These are phyloP conservation scores for Oxalis stricta DNA, from an alignment of 441 rosid species.

Conservation along the genomic window DNA sequence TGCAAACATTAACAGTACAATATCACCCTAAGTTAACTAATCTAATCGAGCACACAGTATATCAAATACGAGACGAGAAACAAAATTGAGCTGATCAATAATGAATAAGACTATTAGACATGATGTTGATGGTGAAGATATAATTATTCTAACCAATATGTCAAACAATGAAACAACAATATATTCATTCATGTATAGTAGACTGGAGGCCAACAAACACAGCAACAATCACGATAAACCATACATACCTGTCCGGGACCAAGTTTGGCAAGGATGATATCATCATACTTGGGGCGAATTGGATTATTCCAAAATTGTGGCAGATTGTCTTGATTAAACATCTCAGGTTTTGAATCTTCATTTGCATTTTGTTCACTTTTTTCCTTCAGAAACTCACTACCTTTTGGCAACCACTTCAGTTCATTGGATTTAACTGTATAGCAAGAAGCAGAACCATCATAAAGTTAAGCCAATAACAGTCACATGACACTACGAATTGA, in stretches of 20 bases:
- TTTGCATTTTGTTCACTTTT: conserved; percentile 24
- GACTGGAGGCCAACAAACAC: neutral
- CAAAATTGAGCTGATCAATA: too few relatives aligned
- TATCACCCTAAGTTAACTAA: too few relatives aligned
- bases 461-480: neutral
- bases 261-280: conserved; percentile 65
- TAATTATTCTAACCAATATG: too few relatives aligned
- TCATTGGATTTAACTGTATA: conserved; percentile 56
- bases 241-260: conserved; percentile 68
- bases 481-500: neutral
- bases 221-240: neutral
- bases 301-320: conserved; percentile 47
- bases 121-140: too few relatives aligned
- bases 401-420: conserved; percentile 71
- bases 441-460: conserved; percentile 4
- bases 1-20: too few relatives aligned
- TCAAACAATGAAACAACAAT: too few relatives aligned
- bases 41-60: too few relatives aligned
- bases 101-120: too few relatives aligned
- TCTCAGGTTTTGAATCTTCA: conserved; percentile 37
- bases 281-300: conserved; percentile 30
- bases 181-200: too few relatives aligned
- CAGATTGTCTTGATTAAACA: conserved; percentile 55
- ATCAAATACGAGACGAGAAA: too few relatives aligned
- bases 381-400: conserved; percentile 67